Evolutionary conservation across 148 eudicot genomes (phyloP).

Genomic region (Cornus kousa): DNA sequence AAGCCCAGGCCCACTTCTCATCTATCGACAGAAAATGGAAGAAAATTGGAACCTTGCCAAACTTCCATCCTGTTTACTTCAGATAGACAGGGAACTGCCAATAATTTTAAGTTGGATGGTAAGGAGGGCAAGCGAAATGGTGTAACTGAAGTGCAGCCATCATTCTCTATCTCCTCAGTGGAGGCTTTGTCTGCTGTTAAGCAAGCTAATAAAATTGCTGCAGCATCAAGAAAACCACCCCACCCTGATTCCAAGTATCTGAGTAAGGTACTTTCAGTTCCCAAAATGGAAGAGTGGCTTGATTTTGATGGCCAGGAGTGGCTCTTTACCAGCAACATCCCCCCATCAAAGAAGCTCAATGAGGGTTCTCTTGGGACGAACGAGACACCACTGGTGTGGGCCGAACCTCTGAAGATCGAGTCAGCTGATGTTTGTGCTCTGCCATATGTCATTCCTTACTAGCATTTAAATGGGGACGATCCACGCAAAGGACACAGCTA

Average conservation of each 20-base stretch:
- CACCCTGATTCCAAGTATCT: constrained; percentile 83
- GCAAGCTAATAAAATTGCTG: constrained; percentile 32
- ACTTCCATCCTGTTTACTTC: constrained; percentile 27
- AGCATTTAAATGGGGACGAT: constrained; percentile 10
- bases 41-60: constrained; percentile 56
- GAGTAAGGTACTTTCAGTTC: constrained; percentile 60
- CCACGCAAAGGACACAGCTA: constrained; percentile 10
- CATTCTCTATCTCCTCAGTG: constrained; percentile 22
- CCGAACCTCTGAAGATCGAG: constrained; percentile 66
- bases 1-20: constrained; percentile 53
- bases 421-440: constrained; percentile 69
- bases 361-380: constrained; percentile 21
- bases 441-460: constrained; percentile 84
- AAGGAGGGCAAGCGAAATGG: constrained; percentile 55
- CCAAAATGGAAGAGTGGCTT: constrained; percentile 55
- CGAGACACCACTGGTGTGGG: constrained; percentile 57
- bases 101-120: constrained; percentile 35
- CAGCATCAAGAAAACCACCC: constrained; percentile 44
- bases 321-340: constrained; percentile 41
- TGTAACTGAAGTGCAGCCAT: constrained; percentile 24
- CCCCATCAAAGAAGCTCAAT: constrained; percentile 22
- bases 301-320: constrained; percentile 70
- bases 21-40: constrained; percentile 55
- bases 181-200: constrained; percentile 29
- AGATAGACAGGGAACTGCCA: constrained; percentile 34